phyloP scores from a whole-genome alignment of 495 filamentous ascomycete species.

The Lasiosphaeria ovina region DNA sequence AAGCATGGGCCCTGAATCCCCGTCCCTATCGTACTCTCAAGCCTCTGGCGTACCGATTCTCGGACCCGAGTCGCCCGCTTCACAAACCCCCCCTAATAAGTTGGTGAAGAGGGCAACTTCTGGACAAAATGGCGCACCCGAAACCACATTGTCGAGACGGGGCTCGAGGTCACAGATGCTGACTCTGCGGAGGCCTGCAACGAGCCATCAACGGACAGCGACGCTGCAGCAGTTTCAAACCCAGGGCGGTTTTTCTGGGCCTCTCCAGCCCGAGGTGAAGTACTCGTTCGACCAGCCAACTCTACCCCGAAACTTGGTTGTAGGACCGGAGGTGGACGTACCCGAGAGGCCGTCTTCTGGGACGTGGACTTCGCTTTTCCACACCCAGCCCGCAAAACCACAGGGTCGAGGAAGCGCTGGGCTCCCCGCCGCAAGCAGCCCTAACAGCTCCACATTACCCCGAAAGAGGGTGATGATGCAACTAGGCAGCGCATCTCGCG shows the following conservation, averaged over 20 bases:
- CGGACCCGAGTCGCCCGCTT: conserved; percentile 33
- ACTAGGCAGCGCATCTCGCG: conserved; percentile 17
- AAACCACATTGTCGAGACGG: conserved; percentile 29
- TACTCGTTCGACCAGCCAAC: conserved; percentile 36
- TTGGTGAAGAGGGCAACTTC: conserved; percentile 81
- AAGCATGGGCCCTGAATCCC: conserved; percentile 65
- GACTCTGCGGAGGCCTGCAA: conserved; percentile 72
- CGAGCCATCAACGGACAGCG: conserved; percentile 81
- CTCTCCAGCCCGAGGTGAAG: conserved; percentile 26
- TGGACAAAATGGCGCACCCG: conserved; percentile 45
- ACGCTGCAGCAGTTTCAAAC: conserved; percentile 56
- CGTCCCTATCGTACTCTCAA: conserved; percentile 68
- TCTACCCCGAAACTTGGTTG: conserved; percentile 20
- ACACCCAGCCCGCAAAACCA: conserved; percentile 26
- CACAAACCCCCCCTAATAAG: conserved; percentile 69
- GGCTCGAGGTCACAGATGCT: conserved; percentile 54
- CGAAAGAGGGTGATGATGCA: conserved; percentile 27
- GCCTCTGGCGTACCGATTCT: conserved; percentile 68
- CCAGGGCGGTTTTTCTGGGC: conserved; percentile 17
- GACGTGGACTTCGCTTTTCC: conserved; percentile 50
- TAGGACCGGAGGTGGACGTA: conserved; percentile 15
- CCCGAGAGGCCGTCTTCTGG: conserved; percentile 22
- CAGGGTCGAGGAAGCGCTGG: conserved; percentile 21
- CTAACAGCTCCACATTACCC: conserved; percentile 25
- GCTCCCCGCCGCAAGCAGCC: conserved; percentile 27